Percentiles rank a stretch among this genome's conserved stretches.
Conservation (phyloP, 345 rosid species). For the Excoecaria cochinchinensis region DNA sequence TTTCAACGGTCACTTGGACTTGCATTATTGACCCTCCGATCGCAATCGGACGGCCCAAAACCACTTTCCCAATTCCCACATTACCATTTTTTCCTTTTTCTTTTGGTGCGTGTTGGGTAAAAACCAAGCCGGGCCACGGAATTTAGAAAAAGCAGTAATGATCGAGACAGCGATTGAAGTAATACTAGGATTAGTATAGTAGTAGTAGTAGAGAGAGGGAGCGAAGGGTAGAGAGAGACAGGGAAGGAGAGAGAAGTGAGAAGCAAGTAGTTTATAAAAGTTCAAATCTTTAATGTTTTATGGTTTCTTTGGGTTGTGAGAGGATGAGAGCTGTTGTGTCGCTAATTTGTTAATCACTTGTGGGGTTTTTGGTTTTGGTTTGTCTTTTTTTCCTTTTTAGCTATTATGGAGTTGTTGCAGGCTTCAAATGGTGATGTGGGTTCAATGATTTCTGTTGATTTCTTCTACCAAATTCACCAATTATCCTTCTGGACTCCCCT, state of each 20-base stretch:
- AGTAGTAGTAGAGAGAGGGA: constrained; percentile 20
- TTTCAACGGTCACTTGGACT: constrained; percentile 77
- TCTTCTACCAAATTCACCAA: constrained; percentile 39
- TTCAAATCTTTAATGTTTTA: constrained; percentile 24
- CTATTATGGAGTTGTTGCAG: constrained; percentile 40
- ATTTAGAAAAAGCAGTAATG: constrained; percentile 35
- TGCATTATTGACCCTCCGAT: constrained; percentile 52
- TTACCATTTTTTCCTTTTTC: constrained; percentile 6
- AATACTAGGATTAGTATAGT: constrained; percentile 9
- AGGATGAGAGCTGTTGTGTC: constrained; percentile 17
- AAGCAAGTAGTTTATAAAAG: constrained; percentile 37
- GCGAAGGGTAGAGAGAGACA: constrained; percentile 11
- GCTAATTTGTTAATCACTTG: constrained; percentile 11
- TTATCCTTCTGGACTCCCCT: constrained; percentile 35
- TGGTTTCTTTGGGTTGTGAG: constrained; percentile 50
- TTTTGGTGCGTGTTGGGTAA: constrained; percentile 6
- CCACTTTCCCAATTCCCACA: constrained; percentile 31
- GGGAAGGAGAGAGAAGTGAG: constrained; percentile 10
- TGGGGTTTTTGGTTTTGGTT: constrained; percentile 26
- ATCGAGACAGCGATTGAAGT: constrained; percentile 37
- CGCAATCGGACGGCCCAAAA: constrained; percentile 47
- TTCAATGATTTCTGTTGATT: constrained; percentile 31
- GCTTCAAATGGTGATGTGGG: constrained; percentile 48
- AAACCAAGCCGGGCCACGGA: constrained; percentile 31
- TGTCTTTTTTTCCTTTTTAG: constrained; percentile 18